Evolutionary conservation across 2,329 filamentous ascomycete species (phyloP).

Genomic region (Leptographium procerum): DNA sequence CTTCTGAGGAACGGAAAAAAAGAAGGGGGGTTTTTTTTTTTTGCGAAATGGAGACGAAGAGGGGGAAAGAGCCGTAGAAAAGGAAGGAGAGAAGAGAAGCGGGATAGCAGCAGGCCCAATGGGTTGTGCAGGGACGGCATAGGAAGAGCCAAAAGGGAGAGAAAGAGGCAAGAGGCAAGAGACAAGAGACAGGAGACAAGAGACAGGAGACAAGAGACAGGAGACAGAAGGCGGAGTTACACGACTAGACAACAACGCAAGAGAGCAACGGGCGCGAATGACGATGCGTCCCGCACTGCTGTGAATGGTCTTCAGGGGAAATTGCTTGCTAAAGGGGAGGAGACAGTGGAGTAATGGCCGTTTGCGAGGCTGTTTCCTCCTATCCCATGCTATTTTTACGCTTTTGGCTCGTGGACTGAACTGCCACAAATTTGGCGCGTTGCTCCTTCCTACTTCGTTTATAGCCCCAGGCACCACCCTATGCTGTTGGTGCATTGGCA

Average conservation of each 20-base stretch:
- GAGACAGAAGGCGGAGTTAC: constrained; percentile 6
- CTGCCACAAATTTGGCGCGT: no score
- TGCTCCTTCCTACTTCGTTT: not conserved
- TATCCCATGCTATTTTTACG: not conserved
- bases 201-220: not conserved
- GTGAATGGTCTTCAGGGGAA: not conserved
- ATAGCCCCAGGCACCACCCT: not conserved
- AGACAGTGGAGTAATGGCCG: not conserved
- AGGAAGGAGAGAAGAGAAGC: not conserved
- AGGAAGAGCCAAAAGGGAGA: no score
- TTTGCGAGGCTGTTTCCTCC: not conserved
- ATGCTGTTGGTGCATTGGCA: no score
- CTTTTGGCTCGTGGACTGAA: no score
- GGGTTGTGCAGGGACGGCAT: not conserved
- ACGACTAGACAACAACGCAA: no score
- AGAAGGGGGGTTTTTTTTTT: not conserved
- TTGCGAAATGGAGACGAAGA: not conserved
- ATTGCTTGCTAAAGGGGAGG: not conserved
- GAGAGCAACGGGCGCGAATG: not conserved
- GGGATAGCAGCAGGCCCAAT: not conserved
- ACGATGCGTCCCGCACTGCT: not conserved
- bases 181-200: not conserved
- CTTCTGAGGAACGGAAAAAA: not conserved
- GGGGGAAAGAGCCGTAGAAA: not conserved
- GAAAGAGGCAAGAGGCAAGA: not conserved